Base-by-base conservation (phyloP, 2,329 filamentous ascomycete species). In the Penicillium corylophilum region DNA sequence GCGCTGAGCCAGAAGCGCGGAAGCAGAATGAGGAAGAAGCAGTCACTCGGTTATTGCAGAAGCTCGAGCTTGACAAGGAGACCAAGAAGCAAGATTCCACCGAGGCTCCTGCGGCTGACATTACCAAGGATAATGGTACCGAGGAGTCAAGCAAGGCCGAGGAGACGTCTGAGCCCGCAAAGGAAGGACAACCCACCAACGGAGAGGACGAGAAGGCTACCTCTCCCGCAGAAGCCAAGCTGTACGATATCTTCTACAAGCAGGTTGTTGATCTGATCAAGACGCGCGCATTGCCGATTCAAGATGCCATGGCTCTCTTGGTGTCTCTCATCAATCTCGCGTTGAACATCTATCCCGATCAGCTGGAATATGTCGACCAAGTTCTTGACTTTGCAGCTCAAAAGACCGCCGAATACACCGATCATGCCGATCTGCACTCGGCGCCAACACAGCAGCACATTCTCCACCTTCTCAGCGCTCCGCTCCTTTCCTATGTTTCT, bases 211-310 rank as follows among this genome's bases (percentile, higher is more conserved):
- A 74, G 69, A 67, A 81, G 76, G 50, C 65, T 33, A 62, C 50
- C 18, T 60, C 64, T 43, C 69, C 72, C 26, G 77, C 86, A 46
- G 87, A 90, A 64, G 85, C 96, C 51, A 93, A 90, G 73, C 82
- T 99, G 22, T 97, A 97, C 71, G 92, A 97, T 73, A 90, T 97
- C 53, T 99, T 97, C 79, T 95, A 97, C 67, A 87, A 91, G 46
- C 94, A 97, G 72, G 94, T 97, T 56, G 88, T 95, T 67, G 92
- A 93, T 65, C 79, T 99, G 46, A 92, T 97, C 56, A 93, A 91
- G 72, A 89, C 89, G 46, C 90, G 96, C 66, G 87, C 90, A 61
- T 80, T 99, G 46, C 88, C 92, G 1, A 93, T 99, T 59, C 91
- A 95, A 71, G 95, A 99, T 69, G 95, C 89, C 16, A 94, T 96